Percentiles rank a stretch among this genome's conserved stretches.
phyloP scores from a whole-genome alignment of 208 protist species.

The Lotmaria passim region DNA sequence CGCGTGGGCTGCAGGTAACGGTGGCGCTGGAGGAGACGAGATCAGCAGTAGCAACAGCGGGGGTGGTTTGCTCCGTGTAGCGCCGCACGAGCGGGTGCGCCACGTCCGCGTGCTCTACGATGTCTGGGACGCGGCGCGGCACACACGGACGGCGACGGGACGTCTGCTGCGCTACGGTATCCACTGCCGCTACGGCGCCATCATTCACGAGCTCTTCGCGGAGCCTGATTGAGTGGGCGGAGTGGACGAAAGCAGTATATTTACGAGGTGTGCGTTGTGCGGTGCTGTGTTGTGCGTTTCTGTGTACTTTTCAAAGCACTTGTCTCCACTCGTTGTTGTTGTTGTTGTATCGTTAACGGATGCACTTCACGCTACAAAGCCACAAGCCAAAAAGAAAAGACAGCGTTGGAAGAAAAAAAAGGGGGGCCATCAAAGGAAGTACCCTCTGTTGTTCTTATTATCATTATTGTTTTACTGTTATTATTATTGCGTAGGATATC shows the following conservation, averaged over 20 bases:
- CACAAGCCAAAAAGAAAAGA: background rate
- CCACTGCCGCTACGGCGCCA: conserved; percentile 40
- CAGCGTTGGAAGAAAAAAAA: too few species aligned
- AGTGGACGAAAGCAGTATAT: background rate
- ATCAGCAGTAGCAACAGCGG: background rate
- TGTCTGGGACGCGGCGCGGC: conserved; percentile 69
- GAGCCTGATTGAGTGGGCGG: conserved; percentile 26
- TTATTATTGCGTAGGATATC: too few species aligned
- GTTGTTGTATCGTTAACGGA: too few species aligned
- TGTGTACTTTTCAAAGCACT: background rate
- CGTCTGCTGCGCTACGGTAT: conserved; percentile 60
- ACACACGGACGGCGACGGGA: conserved; percentile 62
- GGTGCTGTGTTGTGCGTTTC: too few species aligned
- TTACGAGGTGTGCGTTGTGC: background rate
- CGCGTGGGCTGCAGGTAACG: conserved; percentile 15
- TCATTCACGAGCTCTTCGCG: conserved; percentile 71
- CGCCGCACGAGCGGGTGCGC: conserved; percentile 40
- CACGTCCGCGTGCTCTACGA: conserved; percentile 67
- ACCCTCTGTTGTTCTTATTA: too few species aligned
- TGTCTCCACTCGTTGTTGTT: too few species aligned
- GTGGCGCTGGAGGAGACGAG: background rate
- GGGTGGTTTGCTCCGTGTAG: background rate
- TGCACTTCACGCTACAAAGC: too few species aligned
- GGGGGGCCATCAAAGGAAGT: too few species aligned
- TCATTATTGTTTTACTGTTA: too few species aligned